Evolutionary conservation across 140 eudicot species (phyloP).

Genomic region (Senecio squalidus): DNA sequence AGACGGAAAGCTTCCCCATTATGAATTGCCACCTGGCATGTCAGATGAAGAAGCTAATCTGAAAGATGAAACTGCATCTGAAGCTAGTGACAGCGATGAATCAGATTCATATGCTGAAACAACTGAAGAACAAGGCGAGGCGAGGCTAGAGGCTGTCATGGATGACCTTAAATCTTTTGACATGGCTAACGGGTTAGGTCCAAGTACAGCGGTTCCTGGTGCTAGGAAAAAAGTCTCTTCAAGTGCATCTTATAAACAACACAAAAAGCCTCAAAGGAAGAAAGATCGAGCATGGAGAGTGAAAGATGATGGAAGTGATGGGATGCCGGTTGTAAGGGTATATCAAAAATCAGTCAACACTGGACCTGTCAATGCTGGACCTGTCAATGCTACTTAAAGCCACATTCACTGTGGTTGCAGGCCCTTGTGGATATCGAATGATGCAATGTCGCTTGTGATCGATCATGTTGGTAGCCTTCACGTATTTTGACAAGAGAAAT

Average conservation of each 20-base stretch:
- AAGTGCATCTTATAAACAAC: slow-evolving; percentile 62
- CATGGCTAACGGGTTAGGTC: slow-evolving; percentile 54
- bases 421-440: slow-evolving; percentile 14
- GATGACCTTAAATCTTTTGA: slow-evolving; percentile 67
- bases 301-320: slow-evolving; percentile 63
- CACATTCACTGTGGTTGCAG: background rate
- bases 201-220: slow-evolving; percentile 21
- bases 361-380: slow-evolving; percentile 43
- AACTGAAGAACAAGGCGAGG: slow-evolving; percentile 18
- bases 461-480: background rate
- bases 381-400: slow-evolving; percentile 23
- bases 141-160: slow-evolving; percentile 54
- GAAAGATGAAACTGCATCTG: slow-evolving; percentile 17
- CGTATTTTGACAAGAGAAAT: background rate
- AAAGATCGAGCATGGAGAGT: slow-evolving; percentile 87
- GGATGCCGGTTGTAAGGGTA: slow-evolving; percentile 66
- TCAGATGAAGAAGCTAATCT: slow-evolving; percentile 12
- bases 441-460: slow-evolving; percentile 6
- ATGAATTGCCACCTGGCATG: slow-evolving; percentile 72
- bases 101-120: slow-evolving; percentile 23
- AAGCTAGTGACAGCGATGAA: slow-evolving; percentile 30
- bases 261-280: slow-evolving; percentile 83
- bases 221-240: slow-evolving; percentile 31
- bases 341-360: slow-evolving; percentile 55
- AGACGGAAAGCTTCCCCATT: slow-evolving; percentile 83